A percentile compares a stretch with the other conserved stretches of the same genome.
Conservation (phyloP, 208 protist species). For the Trypanosoma brucei region DNA sequence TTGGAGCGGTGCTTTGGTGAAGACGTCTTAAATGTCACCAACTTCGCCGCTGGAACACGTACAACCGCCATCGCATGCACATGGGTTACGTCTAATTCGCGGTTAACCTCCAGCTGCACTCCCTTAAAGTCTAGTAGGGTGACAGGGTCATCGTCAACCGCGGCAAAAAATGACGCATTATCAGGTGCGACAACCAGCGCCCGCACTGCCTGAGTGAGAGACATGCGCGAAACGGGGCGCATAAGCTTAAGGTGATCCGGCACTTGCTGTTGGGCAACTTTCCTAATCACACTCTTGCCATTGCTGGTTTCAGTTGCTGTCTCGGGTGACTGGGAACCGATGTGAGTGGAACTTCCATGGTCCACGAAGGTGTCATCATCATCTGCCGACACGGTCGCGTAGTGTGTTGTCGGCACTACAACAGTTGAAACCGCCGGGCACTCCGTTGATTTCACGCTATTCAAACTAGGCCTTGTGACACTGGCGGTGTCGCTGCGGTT, state of each 20-base stretch:
- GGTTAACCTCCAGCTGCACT: slow-evolving; percentile 37
- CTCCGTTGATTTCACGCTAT: not conserved
- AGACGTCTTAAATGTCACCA: slow-evolving; percentile 63
- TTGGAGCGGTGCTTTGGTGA: slow-evolving; percentile 18
- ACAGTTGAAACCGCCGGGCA: not conserved
- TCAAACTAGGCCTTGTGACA: not conserved
- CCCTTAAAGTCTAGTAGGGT: slow-evolving; percentile 55
- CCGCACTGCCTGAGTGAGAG: slow-evolving; percentile 33
- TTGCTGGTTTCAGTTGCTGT: slow-evolving; percentile 1
- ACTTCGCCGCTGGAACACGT: slow-evolving; percentile 41
- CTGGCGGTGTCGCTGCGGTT: slow-evolving; percentile 12
- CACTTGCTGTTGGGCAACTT: not conserved
- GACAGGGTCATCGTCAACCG: slow-evolving; percentile 75
- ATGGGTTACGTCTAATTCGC: slow-evolving; percentile 64
- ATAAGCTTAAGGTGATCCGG: slow-evolving; percentile 16
- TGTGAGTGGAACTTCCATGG: slow-evolving; percentile 55
- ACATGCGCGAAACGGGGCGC: slow-evolving; percentile 47
- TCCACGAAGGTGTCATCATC: slow-evolving; percentile 88
- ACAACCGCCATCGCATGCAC: slow-evolving; percentile 84
- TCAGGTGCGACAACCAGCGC: slow-evolving; percentile 69
- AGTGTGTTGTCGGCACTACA: slow-evolving; percentile 35
- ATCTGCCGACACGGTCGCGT: slow-evolving; percentile 39
- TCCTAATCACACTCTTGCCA: not conserved
- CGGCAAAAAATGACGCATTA: slow-evolving; percentile 53
- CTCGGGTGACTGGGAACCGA: slow-evolving; percentile 13